These are phyloP conservation scores for Fistulina hepatica DNA, from an alignment of 1,284 basidiomycete genomes.

Conservation along the genomic window DNA sequence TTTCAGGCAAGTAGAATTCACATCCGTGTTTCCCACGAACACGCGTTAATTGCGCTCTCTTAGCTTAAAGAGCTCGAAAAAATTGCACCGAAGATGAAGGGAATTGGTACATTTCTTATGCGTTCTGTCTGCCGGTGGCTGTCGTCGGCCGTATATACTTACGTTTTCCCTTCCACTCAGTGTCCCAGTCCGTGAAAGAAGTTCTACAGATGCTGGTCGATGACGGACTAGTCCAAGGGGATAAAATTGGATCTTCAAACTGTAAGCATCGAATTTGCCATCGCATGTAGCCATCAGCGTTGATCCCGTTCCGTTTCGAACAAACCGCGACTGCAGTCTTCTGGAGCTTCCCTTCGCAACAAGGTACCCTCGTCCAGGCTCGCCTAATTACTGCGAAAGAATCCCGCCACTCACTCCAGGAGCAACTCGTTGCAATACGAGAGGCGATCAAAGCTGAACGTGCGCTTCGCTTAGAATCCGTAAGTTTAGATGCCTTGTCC, in stretches of 20 bases:
- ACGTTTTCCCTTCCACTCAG: slow-evolving; percentile 26
- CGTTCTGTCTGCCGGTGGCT: background rate
- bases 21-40: background rate
- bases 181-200: slow-evolving; percentile 82
- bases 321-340: slow-evolving; percentile 45
- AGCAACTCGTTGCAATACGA: slow-evolving; percentile 39
- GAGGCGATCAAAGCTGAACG: slow-evolving; percentile 40
- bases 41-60: slow-evolving; percentile 2
- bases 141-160: background rate
- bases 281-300: slow-evolving; percentile 10
- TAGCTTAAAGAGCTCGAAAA: slow-evolving; percentile 83
- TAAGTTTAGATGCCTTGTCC: too few species aligned
- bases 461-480: too few species aligned
- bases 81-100: slow-evolving; percentile 1
- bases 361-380: slow-evolving; percentile 64
- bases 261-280: slow-evolving; percentile 39
- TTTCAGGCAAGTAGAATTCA: slow-evolving; percentile 45
- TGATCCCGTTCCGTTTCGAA: slow-evolving; percentile 3
- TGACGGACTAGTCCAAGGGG: slow-evolving; percentile 70
- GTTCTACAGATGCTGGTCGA: slow-evolving; percentile 76
- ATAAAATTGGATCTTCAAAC: slow-evolving; percentile 88
- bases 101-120: background rate
- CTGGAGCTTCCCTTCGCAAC: slow-evolving; percentile 86
- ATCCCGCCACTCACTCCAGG: slow-evolving; percentile 32
- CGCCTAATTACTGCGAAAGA: slow-evolving; percentile 47